Conservation (phyloP, 331 rosid genomes). For the Phaseolus coccineus region DNA sequence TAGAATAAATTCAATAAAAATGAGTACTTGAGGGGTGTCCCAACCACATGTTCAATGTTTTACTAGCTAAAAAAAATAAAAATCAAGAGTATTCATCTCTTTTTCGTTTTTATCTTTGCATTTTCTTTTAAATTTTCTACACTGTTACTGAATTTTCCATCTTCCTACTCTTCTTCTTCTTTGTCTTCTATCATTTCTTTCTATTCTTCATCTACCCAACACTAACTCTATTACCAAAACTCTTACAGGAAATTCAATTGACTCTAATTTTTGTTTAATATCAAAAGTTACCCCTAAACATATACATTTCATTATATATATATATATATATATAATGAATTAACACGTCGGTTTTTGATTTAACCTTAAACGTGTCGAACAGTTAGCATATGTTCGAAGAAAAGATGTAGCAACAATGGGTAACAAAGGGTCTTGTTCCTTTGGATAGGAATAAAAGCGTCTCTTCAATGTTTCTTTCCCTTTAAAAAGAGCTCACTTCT, state of each 20-base stretch:
- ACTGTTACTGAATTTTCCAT: no score
- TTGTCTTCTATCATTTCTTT: not conserved
- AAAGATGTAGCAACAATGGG: not conserved
- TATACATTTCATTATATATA: not conserved
- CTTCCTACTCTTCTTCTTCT: no score
- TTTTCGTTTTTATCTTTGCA: not conserved
- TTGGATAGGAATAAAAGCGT: not conserved
- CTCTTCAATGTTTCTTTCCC: slow-evolving; percentile 1
- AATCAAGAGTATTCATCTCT: not conserved
- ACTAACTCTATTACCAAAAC: not conserved
- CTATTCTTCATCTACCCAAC: not conserved
- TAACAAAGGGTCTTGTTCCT: not conserved
- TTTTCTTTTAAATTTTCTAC: not conserved
- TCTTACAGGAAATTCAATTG: not conserved
- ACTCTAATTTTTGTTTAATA: not conserved
- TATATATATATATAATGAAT: not conserved
- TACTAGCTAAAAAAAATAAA: no score
- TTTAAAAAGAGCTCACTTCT: not conserved
- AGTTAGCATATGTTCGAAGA: slow-evolving; percentile 12
- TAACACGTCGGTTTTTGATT: not conserved
- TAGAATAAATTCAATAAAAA: no score
- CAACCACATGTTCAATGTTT: not conserved
- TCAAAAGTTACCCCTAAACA: not conserved
- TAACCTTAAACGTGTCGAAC: slow-evolving; percentile 10
- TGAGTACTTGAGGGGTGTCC: no score